Evolutionary conservation across 768 basidiomycete species (phyloP), one percentile per base, ranked within the genome.

Genomic region (Hydnum rufescens): DNA sequence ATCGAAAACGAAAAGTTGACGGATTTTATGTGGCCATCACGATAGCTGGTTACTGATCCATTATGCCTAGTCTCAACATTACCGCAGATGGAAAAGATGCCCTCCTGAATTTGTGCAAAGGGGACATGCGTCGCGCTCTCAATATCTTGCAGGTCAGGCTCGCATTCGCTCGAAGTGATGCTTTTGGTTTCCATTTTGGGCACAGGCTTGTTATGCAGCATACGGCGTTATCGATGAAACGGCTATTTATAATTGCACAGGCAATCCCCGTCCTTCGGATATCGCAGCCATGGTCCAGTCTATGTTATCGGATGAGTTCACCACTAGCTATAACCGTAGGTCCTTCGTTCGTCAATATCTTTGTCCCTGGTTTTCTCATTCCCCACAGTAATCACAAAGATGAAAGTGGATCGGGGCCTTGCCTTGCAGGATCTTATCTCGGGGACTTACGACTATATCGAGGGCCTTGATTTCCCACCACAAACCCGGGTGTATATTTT

Each of bases 281-380:
- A 88, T 99, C 44, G 88, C 92, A 62, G 75, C 77, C 6, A 83
- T 99, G 36, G 86, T 97, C 30, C 80, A 86, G 57, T 86, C 84
- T 5, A 97, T 99, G 95, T 75, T 97, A 61, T 75, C 81, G 3
- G 90, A 96, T 59, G 90, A 95, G 60, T 97, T 97, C 58, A 89
- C 88, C 1, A 90, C 83, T 0, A 78, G 83, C 18, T 90, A 90
- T 63, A 76, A 79, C 60, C 77, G 86, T 86, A 57, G 36, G 76
- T 22, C 18, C 5, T 13, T 22, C 34, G 28, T 3, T 32, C 16
- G 23, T 19, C n/a, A 22, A 28, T 49, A 29, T 31, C 23, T 43
- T 28, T 19, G 6, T 42, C 13, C 29, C 51, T 4, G 32, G n/a
- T 13, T 19, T 18, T 57, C 42, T 51, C 54, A 25, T 22, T 19